A percentile compares a stretch with the other conserved stretches of the same genome.
phyloP scores from a whole-genome alignment of 2,329 filamentous ascomycete genomes.

The Madurella fahalii region DNA sequence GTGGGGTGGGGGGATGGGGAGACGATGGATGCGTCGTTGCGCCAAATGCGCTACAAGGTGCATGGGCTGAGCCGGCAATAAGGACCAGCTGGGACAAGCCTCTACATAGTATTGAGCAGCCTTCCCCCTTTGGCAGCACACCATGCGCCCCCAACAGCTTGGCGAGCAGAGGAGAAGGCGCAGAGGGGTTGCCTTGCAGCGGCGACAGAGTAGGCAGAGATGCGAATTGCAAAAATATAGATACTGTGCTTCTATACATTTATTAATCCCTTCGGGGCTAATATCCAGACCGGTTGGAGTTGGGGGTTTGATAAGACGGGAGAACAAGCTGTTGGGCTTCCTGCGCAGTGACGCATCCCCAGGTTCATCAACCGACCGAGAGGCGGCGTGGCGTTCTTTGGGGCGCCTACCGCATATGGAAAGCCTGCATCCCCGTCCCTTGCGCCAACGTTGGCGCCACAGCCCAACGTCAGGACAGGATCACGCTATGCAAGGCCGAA shows the following conservation, averaged over 20 bases:
- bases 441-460: neutral
- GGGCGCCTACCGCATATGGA: neutral
- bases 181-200: conserved; percentile 1
- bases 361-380: too few species aligned
- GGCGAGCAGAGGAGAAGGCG: conserved; percentile 6
- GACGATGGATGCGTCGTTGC: neutral
- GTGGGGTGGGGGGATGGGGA: neutral
- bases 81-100: too few species aligned
- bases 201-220: neutral
- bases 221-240: neutral
- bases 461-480: too few species aligned
- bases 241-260: too few species aligned
- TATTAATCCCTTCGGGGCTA: neutral
- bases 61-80: neutral
- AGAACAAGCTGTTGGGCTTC: too few species aligned
- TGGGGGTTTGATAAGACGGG: too few species aligned
- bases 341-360: too few species aligned
- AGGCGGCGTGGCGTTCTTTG: too few species aligned
- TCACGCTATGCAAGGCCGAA: too few species aligned
- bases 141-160: conserved; percentile 11
- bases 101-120: conserved; percentile 18
- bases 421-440: neutral
- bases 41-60: neutral
- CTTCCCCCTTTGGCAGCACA: conserved; percentile 12
- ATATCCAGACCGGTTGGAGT: neutral